These are phyloP conservation scores for Daedaleopsis nitida DNA, from an alignment of 768 basidiomycete genomes.

Conservation along the genomic window DNA sequence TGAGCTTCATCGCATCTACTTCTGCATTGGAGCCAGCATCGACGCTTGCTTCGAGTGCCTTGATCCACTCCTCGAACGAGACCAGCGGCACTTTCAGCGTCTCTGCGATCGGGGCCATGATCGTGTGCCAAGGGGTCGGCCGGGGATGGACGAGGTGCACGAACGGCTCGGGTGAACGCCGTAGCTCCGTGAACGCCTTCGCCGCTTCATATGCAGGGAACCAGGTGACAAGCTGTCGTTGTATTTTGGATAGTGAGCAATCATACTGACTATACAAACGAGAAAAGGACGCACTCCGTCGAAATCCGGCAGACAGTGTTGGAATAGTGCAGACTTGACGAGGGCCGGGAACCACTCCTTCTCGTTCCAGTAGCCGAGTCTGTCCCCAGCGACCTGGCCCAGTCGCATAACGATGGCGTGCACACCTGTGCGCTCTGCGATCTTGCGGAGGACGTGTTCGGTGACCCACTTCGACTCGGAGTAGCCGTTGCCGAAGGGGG, in stretches of 20 bases:
- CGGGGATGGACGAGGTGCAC: constrained; percentile 46
- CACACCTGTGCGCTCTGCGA: constrained; percentile 21
- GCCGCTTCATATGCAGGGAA: constrained; percentile 29
- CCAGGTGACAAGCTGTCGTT: constrained; percentile 26
- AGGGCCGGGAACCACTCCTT: constrained; percentile 36
- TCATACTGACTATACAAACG: too few species aligned
- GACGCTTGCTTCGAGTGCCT: constrained; percentile 8
- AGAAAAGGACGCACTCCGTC: constrained; percentile 17
- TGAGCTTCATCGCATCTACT: constrained; percentile 14
- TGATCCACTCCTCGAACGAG: constrained; percentile 31
- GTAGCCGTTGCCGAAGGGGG: constrained; percentile 29
- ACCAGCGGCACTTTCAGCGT: constrained; percentile 28
- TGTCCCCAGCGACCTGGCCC: constrained; percentile 33
- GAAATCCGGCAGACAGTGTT: constrained; percentile 28
- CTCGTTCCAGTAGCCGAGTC: constrained; percentile 35
- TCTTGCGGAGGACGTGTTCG: constrained; percentile 33
- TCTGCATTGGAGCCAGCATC: constrained; percentile 10
- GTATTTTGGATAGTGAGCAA: too few species aligned
- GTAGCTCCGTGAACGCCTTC: constrained; percentile 26
- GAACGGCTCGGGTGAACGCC: constrained; percentile 16
- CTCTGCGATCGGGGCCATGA: constrained; percentile 11
- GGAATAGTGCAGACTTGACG: constrained; percentile 26
- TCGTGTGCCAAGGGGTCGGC: constrained; percentile 34
- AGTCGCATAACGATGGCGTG: constrained; percentile 36
- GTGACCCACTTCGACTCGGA: constrained; percentile 35